Evolutionary conservation across 1,284 basidiomycete species (phyloP).

Genomic region (Violaceomyces palustris): DNA sequence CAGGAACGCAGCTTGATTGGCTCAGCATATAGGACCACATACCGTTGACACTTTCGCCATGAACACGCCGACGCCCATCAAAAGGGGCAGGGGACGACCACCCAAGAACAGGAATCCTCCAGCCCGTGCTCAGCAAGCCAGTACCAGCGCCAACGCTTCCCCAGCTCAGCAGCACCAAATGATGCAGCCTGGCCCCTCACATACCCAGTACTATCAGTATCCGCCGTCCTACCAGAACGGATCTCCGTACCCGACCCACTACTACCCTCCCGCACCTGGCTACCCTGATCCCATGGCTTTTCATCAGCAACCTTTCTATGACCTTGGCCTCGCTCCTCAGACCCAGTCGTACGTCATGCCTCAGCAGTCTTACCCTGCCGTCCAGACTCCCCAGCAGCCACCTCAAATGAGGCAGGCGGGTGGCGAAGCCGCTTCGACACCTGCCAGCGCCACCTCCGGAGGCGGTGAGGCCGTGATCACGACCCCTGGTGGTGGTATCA

Average conservation of each 20-base stretch:
- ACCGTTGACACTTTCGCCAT: too few relatives aligned
- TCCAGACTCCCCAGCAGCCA: conserved; percentile 8
- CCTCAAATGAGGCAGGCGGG: conserved; percentile 1
- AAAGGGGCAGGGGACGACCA: conserved; percentile 24
- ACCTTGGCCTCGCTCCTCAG: too few relatives aligned
- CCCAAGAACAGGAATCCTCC: conserved; percentile 22
- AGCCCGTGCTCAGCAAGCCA: neutral
- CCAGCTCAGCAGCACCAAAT: conserved; percentile 2
- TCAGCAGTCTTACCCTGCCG: neutral
- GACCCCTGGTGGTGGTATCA: conserved; percentile 25
- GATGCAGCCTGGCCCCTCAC: neutral
- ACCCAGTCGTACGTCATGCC: neutral
- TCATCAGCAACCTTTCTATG: conserved; percentile 1
- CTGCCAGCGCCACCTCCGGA: conserved; percentile 1
- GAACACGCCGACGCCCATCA: conserved; percentile 18
- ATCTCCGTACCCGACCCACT: too few relatives aligned
- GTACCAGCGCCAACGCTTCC: neutral
- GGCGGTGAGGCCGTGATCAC: conserved; percentile 14
- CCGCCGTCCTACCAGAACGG: conserved; percentile 7
- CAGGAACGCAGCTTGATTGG: too few relatives aligned
- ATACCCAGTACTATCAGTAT: conserved; percentile 4
- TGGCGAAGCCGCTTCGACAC: neutral
- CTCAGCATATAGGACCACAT: too few relatives aligned
- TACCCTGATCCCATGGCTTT: conserved; percentile 2
- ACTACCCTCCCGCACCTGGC: too few relatives aligned